Percentiles rank a stretch among this genome's conserved stretches.
phyloP scores from a whole-genome alignment of 2,329 filamentous ascomycete genomes.

The Chaetomium strumarium region DNA sequence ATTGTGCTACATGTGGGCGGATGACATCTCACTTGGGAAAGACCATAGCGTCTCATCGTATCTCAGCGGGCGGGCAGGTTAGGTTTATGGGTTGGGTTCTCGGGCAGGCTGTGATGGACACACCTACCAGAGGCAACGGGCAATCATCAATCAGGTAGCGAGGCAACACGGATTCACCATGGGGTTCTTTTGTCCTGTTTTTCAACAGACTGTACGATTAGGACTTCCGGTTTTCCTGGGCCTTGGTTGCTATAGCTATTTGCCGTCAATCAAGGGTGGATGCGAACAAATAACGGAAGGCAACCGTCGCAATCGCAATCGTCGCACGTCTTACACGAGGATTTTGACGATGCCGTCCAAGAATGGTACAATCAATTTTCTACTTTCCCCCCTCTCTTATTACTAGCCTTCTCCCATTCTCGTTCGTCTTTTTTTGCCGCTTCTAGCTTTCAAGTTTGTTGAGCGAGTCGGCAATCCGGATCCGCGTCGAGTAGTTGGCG shows the following conservation, averaged over 20 bases:
- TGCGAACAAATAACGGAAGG: background rate
- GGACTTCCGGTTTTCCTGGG: slow-evolving; percentile 2
- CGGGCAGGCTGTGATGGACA: background rate
- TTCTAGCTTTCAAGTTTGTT: background rate
- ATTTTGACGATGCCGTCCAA: background rate
- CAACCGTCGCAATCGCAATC: too few relatives aligned
- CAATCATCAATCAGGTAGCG: background rate
- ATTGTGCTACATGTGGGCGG: background rate
- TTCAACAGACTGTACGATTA: slow-evolving; percentile 9
- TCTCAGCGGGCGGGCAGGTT: background rate
- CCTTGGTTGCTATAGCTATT: slow-evolving; percentile 4
- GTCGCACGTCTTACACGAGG: too few relatives aligned
- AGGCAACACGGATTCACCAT: background rate
- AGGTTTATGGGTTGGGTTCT: background rate
- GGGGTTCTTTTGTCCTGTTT: background rate
- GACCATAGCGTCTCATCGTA: background rate
- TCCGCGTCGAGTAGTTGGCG: too few relatives aligned
- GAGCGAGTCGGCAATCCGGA: background rate
- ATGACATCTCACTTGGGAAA: background rate
- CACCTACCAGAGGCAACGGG: background rate
- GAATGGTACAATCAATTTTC: background rate
- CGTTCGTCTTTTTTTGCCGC: too few relatives aligned
- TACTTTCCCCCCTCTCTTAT: background rate
- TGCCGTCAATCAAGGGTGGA: slow-evolving; percentile 2
- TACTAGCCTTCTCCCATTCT: background rate